Evolutionary conservation across 331 rosid genomes (phyloP), one percentile per base, ranked within the genome.

Genomic region (Pyrus hybrid): DNA sequence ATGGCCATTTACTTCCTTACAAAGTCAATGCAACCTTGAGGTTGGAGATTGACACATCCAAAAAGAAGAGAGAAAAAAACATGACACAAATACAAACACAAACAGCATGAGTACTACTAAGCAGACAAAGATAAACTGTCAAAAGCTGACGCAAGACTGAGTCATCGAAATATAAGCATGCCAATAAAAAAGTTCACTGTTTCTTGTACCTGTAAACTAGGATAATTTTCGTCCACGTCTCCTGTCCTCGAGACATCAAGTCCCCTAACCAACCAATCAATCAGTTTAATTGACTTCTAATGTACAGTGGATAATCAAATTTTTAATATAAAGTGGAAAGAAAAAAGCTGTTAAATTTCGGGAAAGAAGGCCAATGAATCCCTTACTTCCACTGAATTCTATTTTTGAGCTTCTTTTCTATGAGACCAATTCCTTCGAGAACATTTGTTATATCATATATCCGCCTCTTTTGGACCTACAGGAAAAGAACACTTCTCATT

Each of bases 321-420:
- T 73, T 84, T 76, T 79, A 57, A 78, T 32, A 80, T 76, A 65
- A 78, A 65, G 76, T 33, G 21, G 53, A 69, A 72, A 76, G 57
- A 51, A 77, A 51, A 67, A 13, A 13, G 22, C 28, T 45, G 37
- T n/a, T 23, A 74, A 80, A 57, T 35, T n/a, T 43, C 5, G 63
- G 69, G 80, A 79, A 49, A 67, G 67, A 80, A 35, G 37, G 64
- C 25, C 7, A 56, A 67, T 41, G 63, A 57, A 32, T 51, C 57
- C 69, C 97, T 64, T 89, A 94, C 99, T 94, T 94, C 99, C 97
- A 92, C 74, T 94, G 99, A 83, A 94, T 94, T 87, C 97, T 89
- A 79, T 94, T 94, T 85, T 94, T 94, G 67, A 92, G 97, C 84
- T 90, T 94, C 87, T 95, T 95, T 79, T 95, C 99, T 83, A 95